Evolutionary conservation across 768 basidiomycete genomes (phyloP).

Genomic region (Termitomyces sp.): DNA sequence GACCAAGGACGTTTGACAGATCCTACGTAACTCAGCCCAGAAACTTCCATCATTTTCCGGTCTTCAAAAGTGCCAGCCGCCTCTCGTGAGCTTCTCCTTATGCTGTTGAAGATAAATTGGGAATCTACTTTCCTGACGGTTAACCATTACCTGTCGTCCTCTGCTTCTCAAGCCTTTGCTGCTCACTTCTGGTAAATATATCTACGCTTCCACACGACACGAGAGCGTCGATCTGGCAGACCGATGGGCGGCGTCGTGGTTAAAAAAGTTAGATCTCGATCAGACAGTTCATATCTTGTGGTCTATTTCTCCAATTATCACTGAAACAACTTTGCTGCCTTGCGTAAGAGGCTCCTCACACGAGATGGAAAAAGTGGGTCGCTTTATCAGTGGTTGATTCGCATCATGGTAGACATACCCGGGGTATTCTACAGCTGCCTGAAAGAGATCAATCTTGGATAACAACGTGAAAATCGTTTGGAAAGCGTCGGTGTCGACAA

Average conservation of each 20-base stretch:
- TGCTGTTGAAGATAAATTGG: no score
- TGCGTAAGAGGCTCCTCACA: neutral
- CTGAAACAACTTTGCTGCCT: neutral
- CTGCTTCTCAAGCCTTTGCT: neutral
- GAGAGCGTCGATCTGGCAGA: neutral
- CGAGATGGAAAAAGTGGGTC: neutral
- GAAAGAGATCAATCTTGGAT: no score
- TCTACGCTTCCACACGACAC: neutral
- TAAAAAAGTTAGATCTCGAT: neutral
- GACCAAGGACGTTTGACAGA: neutral
- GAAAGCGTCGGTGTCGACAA: neutral
- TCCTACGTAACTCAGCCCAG: neutral
- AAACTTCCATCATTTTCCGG: no score
- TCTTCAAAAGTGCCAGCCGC: no score
- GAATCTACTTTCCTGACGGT: no score
- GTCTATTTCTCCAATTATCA: neutral
- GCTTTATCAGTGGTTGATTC: neutral
- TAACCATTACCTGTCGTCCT: neutral
- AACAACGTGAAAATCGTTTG: no score
- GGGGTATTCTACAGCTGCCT: neutral
- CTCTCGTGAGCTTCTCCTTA: neutral
- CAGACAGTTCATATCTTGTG: neutral
- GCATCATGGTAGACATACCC: neutral
- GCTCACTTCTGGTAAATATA: neutral
- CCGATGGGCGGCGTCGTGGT: neutral